Conservation (phyloP, 1,284 basidiomycete species). For the Fomitopsis pinicola region DNA sequence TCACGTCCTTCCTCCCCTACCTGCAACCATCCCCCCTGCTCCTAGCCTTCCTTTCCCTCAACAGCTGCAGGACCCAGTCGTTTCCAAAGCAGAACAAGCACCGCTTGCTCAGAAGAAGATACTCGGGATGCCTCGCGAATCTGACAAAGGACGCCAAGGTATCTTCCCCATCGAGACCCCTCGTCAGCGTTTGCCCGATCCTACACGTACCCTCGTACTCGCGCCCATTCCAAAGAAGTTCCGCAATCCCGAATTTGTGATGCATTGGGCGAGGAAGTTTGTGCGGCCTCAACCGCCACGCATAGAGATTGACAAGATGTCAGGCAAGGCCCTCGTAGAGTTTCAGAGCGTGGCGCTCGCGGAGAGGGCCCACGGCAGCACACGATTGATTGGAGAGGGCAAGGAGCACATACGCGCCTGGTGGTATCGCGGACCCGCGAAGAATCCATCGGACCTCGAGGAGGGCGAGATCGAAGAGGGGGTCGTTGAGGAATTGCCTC, state of each 20-base stretch:
- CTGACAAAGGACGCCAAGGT: slow-evolving; percentile 14
- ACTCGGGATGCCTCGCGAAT: slow-evolving; percentile 23
- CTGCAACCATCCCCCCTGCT: not conserved
- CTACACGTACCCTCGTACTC: slow-evolving; percentile 52
- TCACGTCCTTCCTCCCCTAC: not conserved
- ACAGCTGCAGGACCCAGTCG: not conserved
- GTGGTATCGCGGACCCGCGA: slow-evolving; percentile 39
- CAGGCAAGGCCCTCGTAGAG: slow-evolving; percentile 50
- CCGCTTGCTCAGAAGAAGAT: slow-evolving; percentile 11
- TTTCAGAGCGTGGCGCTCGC: slow-evolving; percentile 44
- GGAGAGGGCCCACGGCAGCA: slow-evolving; percentile 46
- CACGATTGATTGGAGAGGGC: slow-evolving; percentile 39
- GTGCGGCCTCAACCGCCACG: slow-evolving; percentile 32
- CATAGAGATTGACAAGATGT: slow-evolving; percentile 32
- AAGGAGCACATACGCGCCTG: slow-evolving; percentile 46
- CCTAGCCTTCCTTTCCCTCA: not conserved
- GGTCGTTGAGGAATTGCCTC: slow-evolving; percentile 8
- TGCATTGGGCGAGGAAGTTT: slow-evolving; percentile 41
- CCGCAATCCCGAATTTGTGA: slow-evolving; percentile 32
- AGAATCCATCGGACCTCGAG: slow-evolving; percentile 18
- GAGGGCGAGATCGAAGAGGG: slow-evolving; percentile 26
- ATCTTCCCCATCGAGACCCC: slow-evolving; percentile 3
- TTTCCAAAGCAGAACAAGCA: not conserved
- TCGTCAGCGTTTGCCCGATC: slow-evolving; percentile 31
- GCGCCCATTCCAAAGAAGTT: slow-evolving; percentile 52